A percentile compares a stretch with the other conserved stretches of the same genome.
These are phyloP conservation scores for Neurospora hispaniola DNA, from an alignment of 495 filamentous ascomycete species.

Conservation along the genomic window DNA sequence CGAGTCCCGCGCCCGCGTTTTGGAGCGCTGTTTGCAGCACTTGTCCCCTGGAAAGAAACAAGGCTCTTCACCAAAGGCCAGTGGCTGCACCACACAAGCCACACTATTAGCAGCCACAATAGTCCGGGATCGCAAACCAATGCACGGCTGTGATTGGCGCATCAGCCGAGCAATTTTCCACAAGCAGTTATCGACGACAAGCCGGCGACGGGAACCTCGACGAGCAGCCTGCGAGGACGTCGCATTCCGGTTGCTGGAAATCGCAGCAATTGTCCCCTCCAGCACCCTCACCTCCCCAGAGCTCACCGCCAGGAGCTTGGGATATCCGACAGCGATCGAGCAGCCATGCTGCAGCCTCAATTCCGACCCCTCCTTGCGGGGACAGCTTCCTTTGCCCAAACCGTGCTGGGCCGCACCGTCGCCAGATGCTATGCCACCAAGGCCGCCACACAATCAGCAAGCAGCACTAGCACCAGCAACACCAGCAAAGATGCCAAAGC, in stretches of 20 bases:
- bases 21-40: background rate
- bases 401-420: slow-evolving; percentile 7
- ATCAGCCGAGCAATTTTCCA: background rate
- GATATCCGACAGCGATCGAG: background rate
- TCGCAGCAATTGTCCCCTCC: background rate
- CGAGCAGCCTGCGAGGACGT: background rate
- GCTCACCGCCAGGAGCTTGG: background rate
- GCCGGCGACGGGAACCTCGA: background rate
- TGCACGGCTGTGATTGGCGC: background rate
- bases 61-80: background rate
- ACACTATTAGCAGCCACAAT: background rate
- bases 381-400: slow-evolving; percentile 14
- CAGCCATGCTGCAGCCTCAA: slow-evolving; percentile 23
- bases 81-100: slow-evolving; percentile 3
- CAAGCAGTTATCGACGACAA: slow-evolving; percentile 1
- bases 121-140: background rate
- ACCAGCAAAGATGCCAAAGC: slow-evolving; percentile 5
- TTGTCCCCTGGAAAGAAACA: background rate
- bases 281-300: background rate
- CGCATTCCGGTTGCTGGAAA: background rate
- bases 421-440: slow-evolving; percentile 17
- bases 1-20: background rate
- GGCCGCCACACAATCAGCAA: background rate
- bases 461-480: slow-evolving; percentile 1
- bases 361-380: slow-evolving; percentile 18